A percentile compares a stretch with the other conserved stretches of the same genome.
Conservation (phyloP, 208 protist genomes). For the Trypanosoma cruzi region DNA sequence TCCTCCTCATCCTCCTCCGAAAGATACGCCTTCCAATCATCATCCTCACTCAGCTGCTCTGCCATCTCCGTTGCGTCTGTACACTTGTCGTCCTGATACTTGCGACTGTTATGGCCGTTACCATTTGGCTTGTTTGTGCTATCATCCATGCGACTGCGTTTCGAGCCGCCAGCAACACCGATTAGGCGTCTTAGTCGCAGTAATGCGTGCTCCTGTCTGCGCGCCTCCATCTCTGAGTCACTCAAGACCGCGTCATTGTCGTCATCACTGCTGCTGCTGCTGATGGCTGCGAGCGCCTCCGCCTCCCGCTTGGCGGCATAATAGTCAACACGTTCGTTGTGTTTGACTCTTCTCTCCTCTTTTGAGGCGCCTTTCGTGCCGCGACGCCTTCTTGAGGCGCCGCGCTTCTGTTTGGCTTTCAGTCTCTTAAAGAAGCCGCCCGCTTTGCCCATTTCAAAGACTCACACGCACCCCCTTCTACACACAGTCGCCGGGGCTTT, state of each 20-base stretch:
- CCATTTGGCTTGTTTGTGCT: background rate
- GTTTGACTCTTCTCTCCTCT: conserved; percentile 69
- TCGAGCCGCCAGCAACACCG: conserved; percentile 23
- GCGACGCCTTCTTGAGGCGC: conserved; percentile 43
- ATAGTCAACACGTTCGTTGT: conserved; percentile 72
- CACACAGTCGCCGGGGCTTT: too few species aligned
- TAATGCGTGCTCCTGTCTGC: conserved; percentile 37
- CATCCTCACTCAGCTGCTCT: conserved; percentile 1
- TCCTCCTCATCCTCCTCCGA: conserved; percentile 7
- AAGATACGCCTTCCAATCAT: conserved; percentile 12
- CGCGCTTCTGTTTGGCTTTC: conserved; percentile 72
- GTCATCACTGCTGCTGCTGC: conserved; percentile 66
- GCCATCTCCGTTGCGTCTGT: background rate
- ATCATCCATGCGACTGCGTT: conserved; percentile 4
- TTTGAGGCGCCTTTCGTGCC: conserved; percentile 84
- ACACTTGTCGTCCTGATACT: conserved; percentile 19
- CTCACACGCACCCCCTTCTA: too few species aligned
- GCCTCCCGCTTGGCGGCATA: conserved; percentile 77
- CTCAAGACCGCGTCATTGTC: conserved; percentile 51
- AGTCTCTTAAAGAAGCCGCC: conserved; percentile 87
- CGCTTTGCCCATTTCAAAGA: conserved; percentile 55
- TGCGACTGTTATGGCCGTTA: conserved; percentile 9
- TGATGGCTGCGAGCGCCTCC: conserved; percentile 73
- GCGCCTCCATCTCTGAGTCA: conserved; percentile 51
- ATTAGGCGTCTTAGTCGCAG: conserved; percentile 44